phyloP scores from a whole-genome alignment of 2,329 filamentous ascomycete species.

The Sodiomyces alkalinus region DNA sequence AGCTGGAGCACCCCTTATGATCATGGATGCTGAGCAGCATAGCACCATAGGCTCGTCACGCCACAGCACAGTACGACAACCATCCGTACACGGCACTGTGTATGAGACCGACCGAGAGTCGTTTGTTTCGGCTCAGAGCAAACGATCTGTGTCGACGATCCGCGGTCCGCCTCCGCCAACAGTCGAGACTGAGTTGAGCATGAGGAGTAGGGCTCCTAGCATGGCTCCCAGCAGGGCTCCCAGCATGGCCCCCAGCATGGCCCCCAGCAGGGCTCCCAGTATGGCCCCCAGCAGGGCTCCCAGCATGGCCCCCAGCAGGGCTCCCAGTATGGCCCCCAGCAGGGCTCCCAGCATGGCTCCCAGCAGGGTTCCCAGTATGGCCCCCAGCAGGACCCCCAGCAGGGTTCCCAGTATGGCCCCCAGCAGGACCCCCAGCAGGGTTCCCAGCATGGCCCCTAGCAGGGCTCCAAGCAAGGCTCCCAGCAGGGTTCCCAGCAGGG shows the following conservation, averaged over 20 bases:
- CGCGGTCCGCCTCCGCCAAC: constrained; percentile 13
- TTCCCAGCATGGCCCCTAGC: constrained; percentile 3
- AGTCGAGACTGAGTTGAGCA: constrained; percentile 13
- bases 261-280: not conserved
- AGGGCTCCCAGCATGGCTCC: constrained; percentile 1
- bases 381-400: constrained; percentile 3
- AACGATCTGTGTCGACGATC: constrained; percentile 19
- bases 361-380: constrained; percentile 1
- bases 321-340: constrained; percentile 5
- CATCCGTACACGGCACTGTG: constrained; percentile 1
- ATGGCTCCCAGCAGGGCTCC: constrained; percentile 11
- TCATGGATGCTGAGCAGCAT: constrained; percentile 24
- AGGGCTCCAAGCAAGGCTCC: constrained; percentile 2
- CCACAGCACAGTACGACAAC: constrained; percentile 13
- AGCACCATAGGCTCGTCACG: constrained; percentile 25
- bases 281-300: not conserved
- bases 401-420: constrained; percentile 2
- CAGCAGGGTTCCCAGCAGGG: constrained; percentile 2
- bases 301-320: constrained; percentile 3
- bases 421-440: constrained; percentile 4
- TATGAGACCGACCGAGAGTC: constrained; percentile 21
- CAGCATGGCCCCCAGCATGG: constrained; percentile 6
- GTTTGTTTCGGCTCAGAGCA: constrained; percentile 28
- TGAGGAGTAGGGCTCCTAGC: constrained; percentile 16
- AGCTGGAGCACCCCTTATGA: constrained; percentile 22